Conservation (phyloP, 1,284 basidiomycete species). For the Apiotrichum mycotoxinovorans region DNA sequence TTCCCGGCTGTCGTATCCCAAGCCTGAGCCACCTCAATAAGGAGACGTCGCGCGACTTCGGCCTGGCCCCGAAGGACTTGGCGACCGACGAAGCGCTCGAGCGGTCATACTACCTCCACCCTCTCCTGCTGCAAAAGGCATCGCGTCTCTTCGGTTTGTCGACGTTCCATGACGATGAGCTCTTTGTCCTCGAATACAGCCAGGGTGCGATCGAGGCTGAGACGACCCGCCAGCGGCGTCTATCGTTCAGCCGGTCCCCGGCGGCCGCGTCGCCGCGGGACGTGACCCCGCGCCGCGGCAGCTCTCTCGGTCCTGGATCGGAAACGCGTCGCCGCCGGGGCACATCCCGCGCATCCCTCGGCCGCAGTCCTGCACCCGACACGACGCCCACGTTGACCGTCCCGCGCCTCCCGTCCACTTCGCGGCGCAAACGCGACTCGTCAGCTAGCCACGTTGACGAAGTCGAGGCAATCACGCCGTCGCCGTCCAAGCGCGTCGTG, state of each 20-base stretch:
- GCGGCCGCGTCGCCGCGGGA: conserved; percentile 1
- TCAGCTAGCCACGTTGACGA: neutral
- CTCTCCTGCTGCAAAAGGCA: conserved; percentile 27
- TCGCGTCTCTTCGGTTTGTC: conserved; percentile 33
- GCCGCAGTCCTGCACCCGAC: neutral
- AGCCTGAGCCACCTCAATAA: neutral
- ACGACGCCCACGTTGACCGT: neutral
- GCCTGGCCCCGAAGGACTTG: neutral
- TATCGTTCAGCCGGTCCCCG: neutral
- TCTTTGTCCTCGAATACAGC: conserved; percentile 29
- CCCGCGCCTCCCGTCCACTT: neutral
- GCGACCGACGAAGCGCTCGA: conserved; percentile 12
- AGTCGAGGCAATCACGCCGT: neutral
- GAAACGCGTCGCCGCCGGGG: neutral
- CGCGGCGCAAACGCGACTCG: neutral
- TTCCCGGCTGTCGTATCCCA: neutral
- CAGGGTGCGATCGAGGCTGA: conserved; percentile 3
- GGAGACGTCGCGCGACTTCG: neutral
- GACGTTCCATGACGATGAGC: conserved; percentile 36
- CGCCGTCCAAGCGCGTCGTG: neutral
- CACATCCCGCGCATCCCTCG: neutral
- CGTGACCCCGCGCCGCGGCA: neutral
- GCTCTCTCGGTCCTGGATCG: neutral
- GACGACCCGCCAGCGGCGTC: neutral
- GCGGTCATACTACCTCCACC: conserved; percentile 23